Conservation (phyloP, 208 protist species). For the Acanthamoeba healyi region DNA sequence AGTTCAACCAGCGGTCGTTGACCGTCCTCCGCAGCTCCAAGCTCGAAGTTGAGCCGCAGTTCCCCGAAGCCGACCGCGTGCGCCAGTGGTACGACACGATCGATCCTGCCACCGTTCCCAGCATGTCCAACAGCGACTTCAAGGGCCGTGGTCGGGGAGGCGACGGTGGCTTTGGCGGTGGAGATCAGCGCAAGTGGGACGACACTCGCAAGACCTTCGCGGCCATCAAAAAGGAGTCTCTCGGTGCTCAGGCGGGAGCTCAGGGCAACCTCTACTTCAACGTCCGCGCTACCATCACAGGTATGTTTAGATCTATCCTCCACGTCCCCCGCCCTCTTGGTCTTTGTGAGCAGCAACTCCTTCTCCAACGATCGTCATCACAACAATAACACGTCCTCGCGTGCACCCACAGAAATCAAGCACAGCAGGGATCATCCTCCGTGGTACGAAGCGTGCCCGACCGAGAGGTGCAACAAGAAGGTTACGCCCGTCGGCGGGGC, state of each 20-base stretch:
- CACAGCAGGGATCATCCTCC: constrained; percentile 50
- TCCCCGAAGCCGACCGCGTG: constrained; percentile 69
- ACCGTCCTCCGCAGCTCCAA: constrained; percentile 32
- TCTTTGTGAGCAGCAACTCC: too few relatives aligned
- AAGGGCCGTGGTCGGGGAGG: background rate
- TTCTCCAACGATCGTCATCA: too few relatives aligned
- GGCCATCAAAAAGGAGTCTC: background rate
- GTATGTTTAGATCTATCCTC: too few relatives aligned
- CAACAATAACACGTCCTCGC: too few relatives aligned
- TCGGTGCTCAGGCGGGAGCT: too few relatives aligned
- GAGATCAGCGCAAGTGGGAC: background rate
- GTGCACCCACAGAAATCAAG: constrained; percentile 70
- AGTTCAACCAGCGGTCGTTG: constrained; percentile 75
- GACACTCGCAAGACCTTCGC: constrained; percentile 48
- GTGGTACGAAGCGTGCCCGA: constrained; percentile 76
- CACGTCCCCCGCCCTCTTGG: too few relatives aligned
- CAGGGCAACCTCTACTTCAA: constrained; percentile 1
- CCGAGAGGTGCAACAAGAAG: constrained; percentile 73
- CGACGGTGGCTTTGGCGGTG: constrained; percentile 14
- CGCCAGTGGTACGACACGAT: constrained; percentile 66
- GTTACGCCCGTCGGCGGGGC: constrained; percentile 14
- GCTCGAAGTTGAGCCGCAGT: constrained; percentile 75
- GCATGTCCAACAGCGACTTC: constrained; percentile 25
- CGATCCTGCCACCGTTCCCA: background rate
- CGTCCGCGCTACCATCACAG: constrained; percentile 51